Percentiles rank a stretch among this genome's conserved stretches.
These are phyloP conservation scores for Mortierella antarctica DNA, from an alignment of 192 early-diverging fungal species.

Conservation along the genomic window DNA sequence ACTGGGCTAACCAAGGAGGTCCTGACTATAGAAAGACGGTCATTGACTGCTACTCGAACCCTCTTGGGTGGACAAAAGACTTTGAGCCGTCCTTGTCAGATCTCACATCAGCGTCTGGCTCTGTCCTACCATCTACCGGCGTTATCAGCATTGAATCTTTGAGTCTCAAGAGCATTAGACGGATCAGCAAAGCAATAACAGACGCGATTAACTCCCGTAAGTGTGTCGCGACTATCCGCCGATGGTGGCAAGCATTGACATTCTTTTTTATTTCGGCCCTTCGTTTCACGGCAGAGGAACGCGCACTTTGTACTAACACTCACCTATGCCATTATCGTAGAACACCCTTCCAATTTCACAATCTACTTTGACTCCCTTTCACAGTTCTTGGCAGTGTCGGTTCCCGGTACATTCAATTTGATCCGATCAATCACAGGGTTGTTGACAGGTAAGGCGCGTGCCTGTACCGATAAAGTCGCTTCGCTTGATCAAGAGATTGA, in stretches of 20 bases:
- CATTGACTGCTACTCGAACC: conserved; percentile 41
- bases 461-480: background rate
- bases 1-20: background rate
- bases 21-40: conserved; percentile 5
- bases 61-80: conserved; percentile 34
- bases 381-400: conserved; percentile 30
- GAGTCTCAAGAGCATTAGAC: conserved; percentile 11
- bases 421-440: conserved; percentile 40
- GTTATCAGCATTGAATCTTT: background rate
- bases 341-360: conserved; percentile 11
- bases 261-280: background rate
- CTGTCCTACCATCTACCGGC: background rate
- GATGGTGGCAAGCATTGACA: background rate
- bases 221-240: background rate
- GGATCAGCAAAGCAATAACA: conserved; percentile 15
- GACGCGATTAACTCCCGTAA: conserved; percentile 26
- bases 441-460: conserved; percentile 13
- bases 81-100: background rate
- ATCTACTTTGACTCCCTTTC: conserved; percentile 47
- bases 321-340: background rate
- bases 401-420: conserved; percentile 48
- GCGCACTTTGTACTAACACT: no score
- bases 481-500: background rate
- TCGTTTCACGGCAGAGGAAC: no score
- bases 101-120: background rate